Conservation (phyloP, 1,284 basidiomycete genomes). For the Xanthoconium separans region DNA sequence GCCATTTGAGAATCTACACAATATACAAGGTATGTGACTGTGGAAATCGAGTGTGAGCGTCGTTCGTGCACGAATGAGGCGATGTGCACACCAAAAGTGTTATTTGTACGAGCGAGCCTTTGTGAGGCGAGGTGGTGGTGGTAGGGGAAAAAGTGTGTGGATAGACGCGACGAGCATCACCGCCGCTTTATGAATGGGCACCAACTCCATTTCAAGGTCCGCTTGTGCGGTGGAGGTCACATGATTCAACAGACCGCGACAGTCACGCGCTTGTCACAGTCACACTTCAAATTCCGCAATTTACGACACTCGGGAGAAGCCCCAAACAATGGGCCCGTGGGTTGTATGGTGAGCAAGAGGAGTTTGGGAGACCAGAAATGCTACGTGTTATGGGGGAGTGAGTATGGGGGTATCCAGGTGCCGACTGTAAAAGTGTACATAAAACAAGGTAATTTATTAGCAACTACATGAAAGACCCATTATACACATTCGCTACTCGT, state of each 20-base stretch:
- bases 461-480: too few species aligned
- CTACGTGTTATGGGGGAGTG: too few species aligned
- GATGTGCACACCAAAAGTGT: conserved; percentile 25
- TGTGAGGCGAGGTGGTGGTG: conserved; percentile 26
- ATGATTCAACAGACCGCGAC: conserved; percentile 36
- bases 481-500: too few species aligned
- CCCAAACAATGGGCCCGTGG: too few species aligned
- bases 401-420: too few species aligned
- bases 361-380: too few species aligned
- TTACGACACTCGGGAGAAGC: too few species aligned
- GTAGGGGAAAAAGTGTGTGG: conserved; percentile 28
- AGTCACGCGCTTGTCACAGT: conserved; percentile 34
- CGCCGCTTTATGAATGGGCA: conserved; percentile 36
- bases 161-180: conserved; percentile 25
- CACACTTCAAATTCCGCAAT: conserved; percentile 17
- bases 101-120: conserved; percentile 17
- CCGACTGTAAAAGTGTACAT: too few species aligned
- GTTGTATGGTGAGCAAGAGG: too few species aligned
- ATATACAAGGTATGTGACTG: conserved; percentile 35
- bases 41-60: conserved; percentile 10
- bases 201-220: conserved; percentile 34
- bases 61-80: conserved; percentile 1
- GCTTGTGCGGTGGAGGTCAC: conserved; percentile 26
- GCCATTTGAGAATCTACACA: conserved; percentile 32
- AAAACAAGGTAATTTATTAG: too few species aligned